Evolutionary conservation across 1,284 basidiomycete genomes (phyloP), one percentile per base, ranked within the genome.

Genomic region (Neotropicomus parvogracilis): DNA sequence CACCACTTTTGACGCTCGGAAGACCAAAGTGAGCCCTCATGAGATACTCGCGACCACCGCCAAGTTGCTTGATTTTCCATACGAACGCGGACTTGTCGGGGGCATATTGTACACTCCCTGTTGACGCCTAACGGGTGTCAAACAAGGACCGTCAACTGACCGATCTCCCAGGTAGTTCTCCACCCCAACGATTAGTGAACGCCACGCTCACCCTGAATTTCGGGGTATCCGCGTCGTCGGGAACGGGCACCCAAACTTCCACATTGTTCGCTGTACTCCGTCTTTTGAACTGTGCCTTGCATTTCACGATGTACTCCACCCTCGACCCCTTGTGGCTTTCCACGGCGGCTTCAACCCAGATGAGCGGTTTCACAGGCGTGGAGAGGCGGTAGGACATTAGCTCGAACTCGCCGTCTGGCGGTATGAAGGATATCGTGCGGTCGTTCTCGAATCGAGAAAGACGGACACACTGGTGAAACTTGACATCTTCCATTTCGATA

Each of bases 401-500:
- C 68, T 98, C 95, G 61, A 99, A 98, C 69, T 98, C 95, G 57
- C 97, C 97, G 65, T 99, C 97, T 2, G 97, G 97, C 0, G 97
- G 97, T 62, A 99, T 99, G 72, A 99, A 99, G 21, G 90, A 93
- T 67, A 99, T 99, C 2, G 95, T 99, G 50, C 97, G 85, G 73
- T 99, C 97, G 70, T 97, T 98, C 64, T 99, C 97, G 66, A 99
- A 99, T 13, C 95, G 83, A 7, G 94, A 91, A n/a, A 99, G 78
- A n/a, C 97, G 90, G 13, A 99, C 97, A 65, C 97, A 99, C 76
- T 99, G 97, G 67, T 99, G 97, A 74, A 99, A 99, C 68, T 97
- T 98, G 72, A 98, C 93, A 65, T 99, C 97, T 69, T 99, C 97
- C 91, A 99, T 97, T 72, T 99, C 97, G 63, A 99, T 97, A 4